phyloP scores from a whole-genome alignment of 2,329 filamentous ascomycete species.

The Calonectria fujianensis region DNA sequence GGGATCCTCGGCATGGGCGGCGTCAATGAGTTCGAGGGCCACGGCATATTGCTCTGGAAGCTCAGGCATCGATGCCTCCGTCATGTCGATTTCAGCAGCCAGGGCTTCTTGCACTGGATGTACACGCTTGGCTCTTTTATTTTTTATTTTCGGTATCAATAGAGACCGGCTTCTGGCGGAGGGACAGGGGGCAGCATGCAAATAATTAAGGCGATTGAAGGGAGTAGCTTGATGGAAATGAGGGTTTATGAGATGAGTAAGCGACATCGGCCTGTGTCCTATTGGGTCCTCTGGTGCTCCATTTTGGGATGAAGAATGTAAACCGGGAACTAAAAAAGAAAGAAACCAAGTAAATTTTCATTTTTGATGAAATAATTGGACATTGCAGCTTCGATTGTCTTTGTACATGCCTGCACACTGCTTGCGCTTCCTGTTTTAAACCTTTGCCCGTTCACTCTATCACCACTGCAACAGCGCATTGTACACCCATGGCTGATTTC shows the following conservation, averaged over 20 bases:
- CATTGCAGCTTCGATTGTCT: not conserved
- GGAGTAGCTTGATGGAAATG: not conserved
- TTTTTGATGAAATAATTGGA: not conserved
- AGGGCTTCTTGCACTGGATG: not conserved
- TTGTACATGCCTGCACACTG: not conserved
- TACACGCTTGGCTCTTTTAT: not conserved
- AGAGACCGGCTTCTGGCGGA: not conserved
- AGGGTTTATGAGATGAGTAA: constrained; percentile 53
- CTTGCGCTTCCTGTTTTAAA: not conserved
- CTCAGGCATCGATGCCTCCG: constrained; percentile 48
- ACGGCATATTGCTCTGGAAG: constrained; percentile 65
- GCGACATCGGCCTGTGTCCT: constrained; percentile 41
- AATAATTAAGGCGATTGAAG: constrained; percentile 3
- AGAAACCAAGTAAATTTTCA: not conserved
- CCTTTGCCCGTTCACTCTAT: not conserved
- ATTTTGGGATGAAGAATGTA: constrained; percentile 15
- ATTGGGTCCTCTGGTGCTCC: constrained; percentile 45
- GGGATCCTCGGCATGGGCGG: constrained; percentile 69
- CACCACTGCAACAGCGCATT: not conserved
- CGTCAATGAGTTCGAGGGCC: constrained; percentile 82
- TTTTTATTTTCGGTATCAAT: not conserved
- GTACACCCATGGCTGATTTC: not conserved
- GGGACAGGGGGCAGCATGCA: not conserved
- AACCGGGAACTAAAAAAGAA: not conserved
- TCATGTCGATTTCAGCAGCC: not conserved